Conservation (phyloP, 176 grass and related monocot genomes). For the Areca catechu region DNA sequence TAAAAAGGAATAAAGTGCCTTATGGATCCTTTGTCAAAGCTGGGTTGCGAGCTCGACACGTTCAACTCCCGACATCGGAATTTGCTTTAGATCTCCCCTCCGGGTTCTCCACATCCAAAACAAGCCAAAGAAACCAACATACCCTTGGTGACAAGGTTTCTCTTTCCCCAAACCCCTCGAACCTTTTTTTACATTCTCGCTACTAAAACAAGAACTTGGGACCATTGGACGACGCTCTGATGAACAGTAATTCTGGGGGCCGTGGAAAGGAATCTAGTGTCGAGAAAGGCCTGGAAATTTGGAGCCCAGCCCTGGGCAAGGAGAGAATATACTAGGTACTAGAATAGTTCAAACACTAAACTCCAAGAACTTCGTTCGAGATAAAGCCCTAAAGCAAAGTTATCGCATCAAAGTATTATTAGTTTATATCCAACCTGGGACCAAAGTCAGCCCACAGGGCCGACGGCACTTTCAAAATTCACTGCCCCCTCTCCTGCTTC, state of each 20-base stretch:
- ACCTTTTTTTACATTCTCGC: too few species aligned
- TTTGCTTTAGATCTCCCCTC: too few species aligned
- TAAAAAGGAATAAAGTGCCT: too few species aligned
- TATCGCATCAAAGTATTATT: conserved; percentile 20
- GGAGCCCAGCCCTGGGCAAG: background rate
- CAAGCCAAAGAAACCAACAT: too few species aligned
- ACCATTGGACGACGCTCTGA: too few species aligned
- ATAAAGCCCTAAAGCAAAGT: conserved; percentile 33
- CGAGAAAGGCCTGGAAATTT: conserved; percentile 47
- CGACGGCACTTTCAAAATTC: conserved; percentile 88
- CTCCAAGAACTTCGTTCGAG: conserved; percentile 58
- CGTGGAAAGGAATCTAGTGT: conserved; percentile 61
- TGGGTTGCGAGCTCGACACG: too few species aligned
- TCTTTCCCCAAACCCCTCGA: too few species aligned
- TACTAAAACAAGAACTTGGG: too few species aligned
- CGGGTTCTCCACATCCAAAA: too few species aligned
- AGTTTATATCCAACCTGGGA: conserved; percentile 25
- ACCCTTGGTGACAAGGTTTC: too few species aligned
- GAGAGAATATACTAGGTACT: conserved; percentile 69
- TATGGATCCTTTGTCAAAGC: too few species aligned
- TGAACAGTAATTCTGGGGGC: conserved; percentile 13
- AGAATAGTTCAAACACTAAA: conserved; percentile 74
- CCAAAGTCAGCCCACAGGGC: conserved; percentile 93
- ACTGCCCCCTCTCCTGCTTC: conserved; percentile 23
- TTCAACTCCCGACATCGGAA: too few species aligned